Percentiles rank a stretch among this genome's conserved stretches.
Conservation (phyloP, 2,329 filamentous ascomycete species). For the Trichoderma koningiopsis region DNA sequence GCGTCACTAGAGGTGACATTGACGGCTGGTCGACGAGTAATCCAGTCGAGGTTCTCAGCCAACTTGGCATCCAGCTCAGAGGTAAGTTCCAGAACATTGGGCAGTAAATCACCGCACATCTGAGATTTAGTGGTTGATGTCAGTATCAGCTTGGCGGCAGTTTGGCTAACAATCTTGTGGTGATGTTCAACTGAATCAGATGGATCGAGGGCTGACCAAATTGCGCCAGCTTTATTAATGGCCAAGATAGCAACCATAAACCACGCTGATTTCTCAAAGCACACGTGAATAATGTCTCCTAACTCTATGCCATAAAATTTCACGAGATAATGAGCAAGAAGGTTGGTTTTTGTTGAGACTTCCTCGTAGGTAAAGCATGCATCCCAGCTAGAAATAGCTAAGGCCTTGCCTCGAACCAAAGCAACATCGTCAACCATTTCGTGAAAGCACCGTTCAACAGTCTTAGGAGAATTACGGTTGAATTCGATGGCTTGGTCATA, state of each 20-base stretch:
- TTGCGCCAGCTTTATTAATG: conserved; percentile 24
- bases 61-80: conserved; percentile 10
- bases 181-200: conserved; percentile 8
- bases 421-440: conserved; percentile 15
- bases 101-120: not conserved
- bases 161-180: conserved; percentile 17
- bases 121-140: not conserved
- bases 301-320: not conserved
- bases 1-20: conserved; percentile 20
- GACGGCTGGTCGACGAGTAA: not conserved
- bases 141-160: conserved; percentile 1
- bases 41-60: not conserved
- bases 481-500: not conserved
- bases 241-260: conserved; percentile 13
- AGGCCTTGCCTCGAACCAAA: not conserved
- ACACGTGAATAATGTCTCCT: conserved; percentile 21
- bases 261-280: conserved; percentile 25
- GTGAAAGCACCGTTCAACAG: conserved; percentile 18
- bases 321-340: conserved; percentile 20
- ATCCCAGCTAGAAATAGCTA: conserved; percentile 21
- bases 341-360: not conserved
- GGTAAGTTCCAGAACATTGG: conserved; percentile 11
- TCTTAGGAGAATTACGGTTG: not conserved
- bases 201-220: conserved; percentile 22
- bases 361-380: conserved; percentile 15